Base-by-base conservation (phyloP, 2,329 filamentous ascomycete genomes). In the Talaromyces sp. region DNA sequence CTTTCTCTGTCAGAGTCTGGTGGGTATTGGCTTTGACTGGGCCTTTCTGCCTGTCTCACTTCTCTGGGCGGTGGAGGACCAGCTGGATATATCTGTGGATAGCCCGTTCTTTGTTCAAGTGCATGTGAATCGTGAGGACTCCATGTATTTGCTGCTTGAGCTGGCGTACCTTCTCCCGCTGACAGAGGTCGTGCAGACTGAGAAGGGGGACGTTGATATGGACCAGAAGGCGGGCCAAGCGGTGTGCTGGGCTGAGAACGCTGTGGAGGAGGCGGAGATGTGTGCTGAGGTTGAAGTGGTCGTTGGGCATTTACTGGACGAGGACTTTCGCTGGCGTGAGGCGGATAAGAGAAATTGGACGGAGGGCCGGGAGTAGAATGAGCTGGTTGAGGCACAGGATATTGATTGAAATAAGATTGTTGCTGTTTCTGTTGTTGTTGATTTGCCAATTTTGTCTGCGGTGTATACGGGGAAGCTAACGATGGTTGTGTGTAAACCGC, bases 1-100 rank as follows among this genome's bases (percentile, higher is more conserved):
- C 85, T 82, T 67, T 91, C 90, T 71, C 89, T 85, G 63, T 92
- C 89, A 68, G 83, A 83, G 58, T 83, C 82, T 50, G 84, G 84
- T 65, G 83, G 80, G 50, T 79, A 75, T 54, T 70, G 70, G 13
- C 70, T 72, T 31, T 73, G 69, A 11, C 50, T 43, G 7, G 22
- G 17, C 31, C 70, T 70, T 27, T 77, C 76, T 7, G 69, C 67
- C 5, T 72, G 68, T 15, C 72, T 72, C 19, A 72, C 72, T 77
- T 81, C 83, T 82, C 73, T 85, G 77, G 75, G 62, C 13, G 35
- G 71, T 59, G 73, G 71, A 45, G 71, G 60, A 9, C 72, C 69
- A 13, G 69, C 67, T 22, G 73, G 72, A 17, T 71, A 65, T 17
- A 70, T 69, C 8, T 77, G 77, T 10, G 77, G 77, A 27, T 73